Percentiles rank a stretch among this genome's conserved stretches.
Evolutionary conservation across 495 filamentous ascomycete genomes (phyloP).

Genomic region (Neurospora sp.): DNA sequence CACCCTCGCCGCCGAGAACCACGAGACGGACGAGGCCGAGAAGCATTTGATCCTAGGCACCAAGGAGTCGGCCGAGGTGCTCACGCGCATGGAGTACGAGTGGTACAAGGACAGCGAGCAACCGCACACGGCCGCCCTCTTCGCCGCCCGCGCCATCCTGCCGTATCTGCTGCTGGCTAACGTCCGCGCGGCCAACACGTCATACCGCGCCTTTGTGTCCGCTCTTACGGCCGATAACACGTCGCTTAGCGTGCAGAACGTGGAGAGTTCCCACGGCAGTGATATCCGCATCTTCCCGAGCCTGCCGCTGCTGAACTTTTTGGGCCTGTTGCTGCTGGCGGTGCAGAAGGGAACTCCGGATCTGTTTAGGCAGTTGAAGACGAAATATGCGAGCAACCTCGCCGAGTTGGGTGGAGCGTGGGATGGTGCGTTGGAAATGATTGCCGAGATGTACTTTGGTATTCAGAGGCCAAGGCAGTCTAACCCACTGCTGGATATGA

Average conservation of each 20-base stretch:
- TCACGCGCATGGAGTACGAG: conserved; percentile 75
- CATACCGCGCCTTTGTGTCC: conserved; percentile 69
- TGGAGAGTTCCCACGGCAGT: conserved; percentile 55
- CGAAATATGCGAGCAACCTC: conserved; percentile 70
- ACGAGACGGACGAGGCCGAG: conserved; percentile 87
- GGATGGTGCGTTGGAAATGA: conserved; percentile 74
- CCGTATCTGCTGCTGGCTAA: conserved; percentile 89
- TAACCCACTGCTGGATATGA: conserved; percentile 93
- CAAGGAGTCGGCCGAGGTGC: conserved; percentile 70
- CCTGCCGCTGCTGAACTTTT: conserved; percentile 86
- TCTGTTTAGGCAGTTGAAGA: conserved; percentile 71
- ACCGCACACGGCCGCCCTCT: conserved; percentile 78
- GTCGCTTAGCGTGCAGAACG: conserved; percentile 64
- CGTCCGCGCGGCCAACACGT: conserved; percentile 74
- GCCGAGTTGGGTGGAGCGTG: conserved; percentile 59
- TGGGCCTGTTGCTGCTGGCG: conserved; percentile 71
- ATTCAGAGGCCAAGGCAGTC: conserved; percentile 80
- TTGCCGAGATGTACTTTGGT: conserved; percentile 96
- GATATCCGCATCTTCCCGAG: conserved; percentile 78
- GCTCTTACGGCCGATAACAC: conserved; percentile 57
- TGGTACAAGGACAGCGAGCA: conserved; percentile 83
- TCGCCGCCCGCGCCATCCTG: conserved; percentile 80
- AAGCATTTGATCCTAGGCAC: conserved; percentile 83
- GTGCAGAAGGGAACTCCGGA: conserved; percentile 70
- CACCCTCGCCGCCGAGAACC: conserved; percentile 78